Evolutionary conservation across 352 stramenopile genomes (phyloP), one percentile per base, ranked within the genome.

Genomic region (Pelagophyceae sp.): DNA sequence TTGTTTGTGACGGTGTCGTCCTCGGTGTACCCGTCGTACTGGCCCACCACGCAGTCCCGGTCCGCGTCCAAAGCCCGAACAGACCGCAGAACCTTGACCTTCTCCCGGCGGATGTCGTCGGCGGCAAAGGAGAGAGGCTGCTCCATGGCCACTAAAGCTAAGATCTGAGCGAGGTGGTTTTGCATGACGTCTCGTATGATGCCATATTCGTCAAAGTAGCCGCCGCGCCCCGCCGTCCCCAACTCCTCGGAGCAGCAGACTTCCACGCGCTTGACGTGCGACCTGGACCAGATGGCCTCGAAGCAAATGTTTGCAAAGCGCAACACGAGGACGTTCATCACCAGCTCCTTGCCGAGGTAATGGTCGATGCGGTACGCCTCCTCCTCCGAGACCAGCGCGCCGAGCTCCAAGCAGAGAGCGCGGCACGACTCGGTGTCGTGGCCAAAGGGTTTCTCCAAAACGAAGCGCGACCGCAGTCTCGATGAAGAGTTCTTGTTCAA

Each of bases 151-250:
- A 99, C 83, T 5, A 99, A 84, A 29, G 93, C 96, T 2, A 74
- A 5, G n/a, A 86, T 76, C 84, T 99, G 96, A 64, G 99, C 87
- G 75, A 99, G 85, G 83, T 99, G 96, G 87, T 99, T 99, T 83
- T 97, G 94, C 88, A 98, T 96, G 70, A 99, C 94, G 82, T 99
- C 96, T 72, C 96, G 91, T 80, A 99, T 98, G 82, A 99, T 99
- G 29, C 95, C 94, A 79, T 95, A 98, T 77, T 93, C 89, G 81
- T 99, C 94, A 84, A 98, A 99, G 84, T 98, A 99, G 0, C 94
- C 94, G 32, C 93, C 95, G 63, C 93, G 88, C 70, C 94, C 94
- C 78, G 98, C 87, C 15, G 93, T 98, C 60, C 93, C 94, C 80
- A 99, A 96, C 71, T 96, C 87, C 84, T 99, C 96, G 81, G 98